phyloP scores from a whole-genome alignment of 768 basidiomycete species.

The Multifurca ochricompacta region DNA sequence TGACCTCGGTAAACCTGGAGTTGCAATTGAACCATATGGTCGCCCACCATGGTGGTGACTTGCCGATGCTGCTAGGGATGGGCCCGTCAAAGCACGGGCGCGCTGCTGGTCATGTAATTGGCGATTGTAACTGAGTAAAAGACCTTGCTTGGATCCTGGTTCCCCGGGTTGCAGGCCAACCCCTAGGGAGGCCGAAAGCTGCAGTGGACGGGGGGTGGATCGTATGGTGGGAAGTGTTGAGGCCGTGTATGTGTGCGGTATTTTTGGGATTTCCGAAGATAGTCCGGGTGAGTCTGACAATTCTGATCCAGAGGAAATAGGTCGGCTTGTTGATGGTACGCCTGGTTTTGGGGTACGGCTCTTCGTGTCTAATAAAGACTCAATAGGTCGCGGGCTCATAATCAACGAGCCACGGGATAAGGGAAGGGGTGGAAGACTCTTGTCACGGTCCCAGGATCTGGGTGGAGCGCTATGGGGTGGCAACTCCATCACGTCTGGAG shows the following conservation, averaged over 20 bases:
- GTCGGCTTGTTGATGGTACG: background rate
- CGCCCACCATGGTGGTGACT: conserved; percentile 4
- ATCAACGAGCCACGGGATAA: conserved; percentile 14
- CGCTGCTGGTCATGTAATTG: conserved; percentile 21
- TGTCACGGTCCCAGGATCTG: conserved; percentile 16
- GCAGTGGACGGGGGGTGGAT: conserved; percentile 19
- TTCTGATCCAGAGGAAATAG: conserved; percentile 14
- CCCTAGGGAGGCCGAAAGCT: conserved; percentile 7
- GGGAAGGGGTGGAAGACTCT: conserved; percentile 19
- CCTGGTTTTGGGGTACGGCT: background rate
- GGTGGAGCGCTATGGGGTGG: background rate
- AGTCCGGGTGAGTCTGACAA: background rate
- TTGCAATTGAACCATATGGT: background rate
- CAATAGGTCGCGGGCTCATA: background rate
- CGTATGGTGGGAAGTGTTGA: conserved; percentile 1
- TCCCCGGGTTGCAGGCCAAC: conserved; percentile 16
- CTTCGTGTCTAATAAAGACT: conserved; percentile 4
- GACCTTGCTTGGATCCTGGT: conserved; percentile 14
- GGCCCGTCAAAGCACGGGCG: conserved; percentile 3
- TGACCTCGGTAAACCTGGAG: background rate
- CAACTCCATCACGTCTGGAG: conserved; percentile 12
- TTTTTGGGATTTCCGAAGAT: conserved; percentile 2
- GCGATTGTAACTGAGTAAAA: conserved; percentile 20
- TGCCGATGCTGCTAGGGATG: background rate
- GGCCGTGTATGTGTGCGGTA: background rate